These are phyloP conservation scores for Ceratocystis cacaofunesta DNA, from an alignment of 2,329 filamentous ascomycete genomes.

Conservation along the genomic window DNA sequence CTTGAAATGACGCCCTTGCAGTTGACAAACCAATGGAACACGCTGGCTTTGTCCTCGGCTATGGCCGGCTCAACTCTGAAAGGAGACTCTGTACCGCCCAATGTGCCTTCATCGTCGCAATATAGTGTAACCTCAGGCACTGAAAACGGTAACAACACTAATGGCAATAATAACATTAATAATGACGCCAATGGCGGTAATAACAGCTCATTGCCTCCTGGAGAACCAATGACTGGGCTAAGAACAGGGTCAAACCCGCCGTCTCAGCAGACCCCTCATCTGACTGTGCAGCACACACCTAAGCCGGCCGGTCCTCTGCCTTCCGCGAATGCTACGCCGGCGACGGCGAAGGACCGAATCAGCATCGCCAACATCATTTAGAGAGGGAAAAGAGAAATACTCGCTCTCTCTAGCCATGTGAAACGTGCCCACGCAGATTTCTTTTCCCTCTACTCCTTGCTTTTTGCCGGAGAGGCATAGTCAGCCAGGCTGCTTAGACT, in stretches of 20 bases:
- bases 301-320: neutral
- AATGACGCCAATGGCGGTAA: neutral
- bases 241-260: slow-evolving; percentile 5
- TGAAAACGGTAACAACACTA: neutral
- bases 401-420: neutral
- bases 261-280: slow-evolving; percentile 20
- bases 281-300: neutral
- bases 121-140: neutral
- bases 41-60: neutral
- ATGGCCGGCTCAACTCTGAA: slow-evolving; percentile 2
- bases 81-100: neutral
- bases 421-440: neutral
- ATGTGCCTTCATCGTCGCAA: neutral
- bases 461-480: neutral
- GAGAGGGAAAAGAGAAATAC: slow-evolving; percentile 3
- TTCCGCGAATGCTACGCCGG: neutral
- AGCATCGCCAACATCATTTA: slow-evolving; percentile 34
- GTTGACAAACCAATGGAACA: slow-evolving; percentile 17
- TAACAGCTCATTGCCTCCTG: neutral
- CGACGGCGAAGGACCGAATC: slow-evolving; percentile 24
- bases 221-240: neutral
- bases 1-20: slow-evolving; percentile 9
- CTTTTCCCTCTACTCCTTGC: neutral
- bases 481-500: neutral
- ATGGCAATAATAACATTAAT: neutral